Percentiles rank a stretch among this genome's conserved stretches.
phyloP scores from a whole-genome alignment of 2,329 filamentous ascomycete species.

The Chrysoporthe austroafricana region DNA sequence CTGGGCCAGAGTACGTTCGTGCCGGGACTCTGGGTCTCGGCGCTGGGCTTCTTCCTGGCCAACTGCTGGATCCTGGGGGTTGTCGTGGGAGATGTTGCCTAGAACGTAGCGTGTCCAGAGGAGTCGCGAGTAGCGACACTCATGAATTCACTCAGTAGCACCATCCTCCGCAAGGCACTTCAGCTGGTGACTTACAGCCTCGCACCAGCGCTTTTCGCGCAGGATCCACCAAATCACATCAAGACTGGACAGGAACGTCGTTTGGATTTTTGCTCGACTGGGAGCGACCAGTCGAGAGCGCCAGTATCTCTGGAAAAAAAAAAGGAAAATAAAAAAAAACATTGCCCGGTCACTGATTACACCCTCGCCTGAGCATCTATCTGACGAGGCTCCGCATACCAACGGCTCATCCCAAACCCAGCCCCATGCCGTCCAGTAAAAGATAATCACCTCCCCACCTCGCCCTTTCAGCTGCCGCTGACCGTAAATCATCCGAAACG shows the following conservation, averaged over 20 bases:
- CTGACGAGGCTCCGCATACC: background rate
- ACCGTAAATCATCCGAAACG: constrained; percentile 15
- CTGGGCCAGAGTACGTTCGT: constrained; percentile 82
- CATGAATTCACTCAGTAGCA: background rate
- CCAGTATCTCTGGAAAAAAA: background rate
- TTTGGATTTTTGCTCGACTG: background rate
- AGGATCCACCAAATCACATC: background rate
- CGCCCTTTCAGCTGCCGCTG: background rate
- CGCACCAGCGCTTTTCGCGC: background rate
- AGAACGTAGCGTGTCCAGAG: background rate
- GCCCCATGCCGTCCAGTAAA: background rate
- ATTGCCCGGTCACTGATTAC: constrained; percentile 14
- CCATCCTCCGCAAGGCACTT: no score
- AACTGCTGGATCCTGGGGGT: constrained; percentile 88
- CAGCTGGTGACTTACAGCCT: background rate
- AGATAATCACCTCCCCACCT: background rate
- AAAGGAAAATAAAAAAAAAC: background rate
- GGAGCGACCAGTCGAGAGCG: background rate
- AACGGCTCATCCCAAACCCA: background rate
- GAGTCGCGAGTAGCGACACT: background rate
- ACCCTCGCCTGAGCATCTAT: background rate
- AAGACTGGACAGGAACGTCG: background rate
- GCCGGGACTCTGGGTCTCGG: constrained; percentile 78
- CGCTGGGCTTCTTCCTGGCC: constrained; percentile 78
- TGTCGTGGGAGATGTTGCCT: constrained; percentile 68